A percentile compares a stretch with the other conserved stretches of the same genome.
These are phyloP conservation scores for Eremothecium gossypii DNA, from an alignment of 1,139 yeast species.

Conservation along the genomic window DNA sequence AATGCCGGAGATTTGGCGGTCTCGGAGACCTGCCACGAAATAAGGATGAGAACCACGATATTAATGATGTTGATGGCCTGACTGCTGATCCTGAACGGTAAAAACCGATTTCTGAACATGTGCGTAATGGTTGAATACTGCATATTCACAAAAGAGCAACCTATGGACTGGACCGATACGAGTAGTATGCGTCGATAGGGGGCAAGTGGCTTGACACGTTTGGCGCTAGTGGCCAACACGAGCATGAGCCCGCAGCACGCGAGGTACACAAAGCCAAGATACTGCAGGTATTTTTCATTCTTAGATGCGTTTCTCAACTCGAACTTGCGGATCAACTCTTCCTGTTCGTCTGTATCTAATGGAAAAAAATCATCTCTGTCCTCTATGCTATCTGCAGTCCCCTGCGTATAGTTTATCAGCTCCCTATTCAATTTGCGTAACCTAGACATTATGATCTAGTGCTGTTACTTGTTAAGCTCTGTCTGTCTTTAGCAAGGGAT, in stretches of 20 bases:
- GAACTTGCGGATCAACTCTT: conserved; percentile 21
- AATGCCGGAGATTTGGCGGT: conserved; percentile 1
- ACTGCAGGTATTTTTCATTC: conserved; percentile 16
- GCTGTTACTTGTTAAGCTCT: no score
- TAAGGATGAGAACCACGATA: conserved; percentile 15
- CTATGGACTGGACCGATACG: conserved; percentile 21
- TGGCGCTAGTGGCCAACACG: conserved; percentile 13
- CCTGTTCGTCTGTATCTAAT: conserved; percentile 27
- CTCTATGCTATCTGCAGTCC: no score
- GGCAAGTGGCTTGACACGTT: conserved; percentile 7
- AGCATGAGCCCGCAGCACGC: conserved; percentile 20
- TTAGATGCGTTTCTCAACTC: conserved; percentile 17
- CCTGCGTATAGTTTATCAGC: conserved; percentile 11
- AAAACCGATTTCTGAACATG: conserved; percentile 10
- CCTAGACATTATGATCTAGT: conserved; percentile 18
- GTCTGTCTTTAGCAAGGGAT: no score
- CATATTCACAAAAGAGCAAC: conserved; percentile 21
- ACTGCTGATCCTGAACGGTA: conserved; percentile 16
- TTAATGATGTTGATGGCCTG: conserved; percentile 16
- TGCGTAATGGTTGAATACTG: conserved; percentile 22
- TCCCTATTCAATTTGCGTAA: conserved; percentile 18
- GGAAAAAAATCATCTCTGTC: conserved; percentile 13
- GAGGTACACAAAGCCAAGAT: conserved; percentile 16
- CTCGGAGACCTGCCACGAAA: conserved; percentile 15
- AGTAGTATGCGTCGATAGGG: conserved; percentile 9